Conservation (phyloP, 2,329 filamentous ascomycete species). For the Fusarium decemcellulare region DNA sequence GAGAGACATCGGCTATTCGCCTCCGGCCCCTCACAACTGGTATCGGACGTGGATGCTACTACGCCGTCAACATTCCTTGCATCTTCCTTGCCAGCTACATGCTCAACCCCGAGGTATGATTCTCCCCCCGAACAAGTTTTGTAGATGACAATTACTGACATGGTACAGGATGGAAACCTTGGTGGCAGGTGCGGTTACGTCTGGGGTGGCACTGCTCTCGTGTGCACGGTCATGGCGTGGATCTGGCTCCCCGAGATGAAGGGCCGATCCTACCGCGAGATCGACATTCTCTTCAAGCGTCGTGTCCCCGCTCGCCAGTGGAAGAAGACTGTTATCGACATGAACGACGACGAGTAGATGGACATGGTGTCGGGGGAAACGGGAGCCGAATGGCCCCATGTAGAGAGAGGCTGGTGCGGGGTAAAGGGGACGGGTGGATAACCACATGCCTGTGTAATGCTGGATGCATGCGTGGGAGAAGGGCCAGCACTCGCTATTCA, state of each 20-base stretch:
- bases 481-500: too few relatives aligned
- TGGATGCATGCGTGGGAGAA: too few relatives aligned
- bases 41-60: constrained; percentile 74
- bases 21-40: constrained; percentile 76
- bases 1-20: constrained; percentile 75
- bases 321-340: constrained; percentile 69
- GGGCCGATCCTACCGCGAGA: constrained; percentile 71
- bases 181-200: constrained; percentile 72
- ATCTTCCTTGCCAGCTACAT: constrained; percentile 74
- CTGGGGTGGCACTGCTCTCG: constrained; percentile 70
- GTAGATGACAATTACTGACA: constrained; percentile 46
- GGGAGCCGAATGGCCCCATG: too few relatives aligned
- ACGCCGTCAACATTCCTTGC: constrained; percentile 75
- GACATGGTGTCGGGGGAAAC: not conserved
- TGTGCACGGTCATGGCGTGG: constrained; percentile 67
- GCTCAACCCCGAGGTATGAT: constrained; percentile 67
- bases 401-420: too few relatives aligned
- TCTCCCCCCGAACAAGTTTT: too few relatives aligned
- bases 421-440: too few relatives aligned
- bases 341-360: constrained; percentile 73
- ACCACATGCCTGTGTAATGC: too few relatives aligned
- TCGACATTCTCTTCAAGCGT: constrained; percentile 72
- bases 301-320: constrained; percentile 67
- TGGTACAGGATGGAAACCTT: constrained; percentile 56
- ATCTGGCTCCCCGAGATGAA: constrained; percentile 70